Percentiles rank a stretch among this genome's conserved stretches.
These are phyloP conservation scores for Austroboletus rostrupii DNA, from an alignment of 1,284 basidiomycete species.

Conservation along the genomic window DNA sequence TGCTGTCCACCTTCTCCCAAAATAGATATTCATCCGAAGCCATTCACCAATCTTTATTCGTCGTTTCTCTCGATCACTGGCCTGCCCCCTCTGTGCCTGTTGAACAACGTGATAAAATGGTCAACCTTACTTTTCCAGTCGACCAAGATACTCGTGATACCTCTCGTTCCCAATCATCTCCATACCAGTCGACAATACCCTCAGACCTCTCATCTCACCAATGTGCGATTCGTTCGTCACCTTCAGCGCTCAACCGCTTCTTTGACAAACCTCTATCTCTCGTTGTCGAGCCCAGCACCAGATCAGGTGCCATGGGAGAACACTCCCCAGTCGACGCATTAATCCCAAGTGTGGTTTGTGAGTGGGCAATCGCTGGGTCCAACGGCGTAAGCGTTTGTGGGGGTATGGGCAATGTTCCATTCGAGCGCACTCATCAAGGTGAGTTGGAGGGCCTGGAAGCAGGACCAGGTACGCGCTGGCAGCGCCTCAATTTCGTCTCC, in stretches of 20 bases:
- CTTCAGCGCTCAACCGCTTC: conserved; percentile 80
- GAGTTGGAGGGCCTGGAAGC: conserved; percentile 8
- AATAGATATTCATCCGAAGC: conserved; percentile 15
- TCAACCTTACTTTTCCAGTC: conserved; percentile 35
- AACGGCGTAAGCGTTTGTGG: conserved; percentile 24
- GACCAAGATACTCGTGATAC: conserved; percentile 7
- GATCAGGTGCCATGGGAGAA: conserved; percentile 88
- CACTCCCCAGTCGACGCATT: conserved; percentile 92
- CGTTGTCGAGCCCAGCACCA: conserved; percentile 81
- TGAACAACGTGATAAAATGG: conserved; percentile 16
- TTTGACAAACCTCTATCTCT: conserved; percentile 89
- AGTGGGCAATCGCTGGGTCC: conserved; percentile 60
- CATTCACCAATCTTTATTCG: conserved; percentile 42
- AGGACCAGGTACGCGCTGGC: conserved; percentile 41
- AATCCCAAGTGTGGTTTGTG: conserved; percentile 86
- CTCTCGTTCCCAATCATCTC: conserved; percentile 4
- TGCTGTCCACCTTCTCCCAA: conserved; percentile 17
- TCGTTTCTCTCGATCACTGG: conserved; percentile 64
- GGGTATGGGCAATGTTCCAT: conserved; percentile 12
- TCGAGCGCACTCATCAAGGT: conserved; percentile 5
- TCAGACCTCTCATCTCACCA: conserved; percentile 73
- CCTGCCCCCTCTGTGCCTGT: conserved; percentile 37
- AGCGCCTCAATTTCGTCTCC: conserved; percentile 72
- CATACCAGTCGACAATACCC: conserved; percentile 5
- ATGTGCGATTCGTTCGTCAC: conserved; percentile 68